Conservation (phyloP, 257 asterid species). For the Solanum etuberosum region DNA sequence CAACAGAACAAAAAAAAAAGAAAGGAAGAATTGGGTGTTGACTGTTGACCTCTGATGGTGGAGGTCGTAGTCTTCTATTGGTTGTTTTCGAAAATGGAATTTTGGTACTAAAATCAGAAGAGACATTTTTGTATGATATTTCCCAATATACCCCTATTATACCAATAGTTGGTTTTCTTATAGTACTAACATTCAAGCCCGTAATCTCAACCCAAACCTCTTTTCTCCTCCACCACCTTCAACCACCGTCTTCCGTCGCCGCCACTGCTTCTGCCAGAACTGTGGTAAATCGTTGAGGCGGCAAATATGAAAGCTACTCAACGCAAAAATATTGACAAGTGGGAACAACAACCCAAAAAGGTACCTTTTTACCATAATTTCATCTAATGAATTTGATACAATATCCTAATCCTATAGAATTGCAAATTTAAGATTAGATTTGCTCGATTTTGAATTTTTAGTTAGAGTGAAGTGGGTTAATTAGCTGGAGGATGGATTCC, state of each 20-base stretch:
- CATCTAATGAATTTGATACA: neutral
- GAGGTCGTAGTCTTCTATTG: neutral
- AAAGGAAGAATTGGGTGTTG: neutral
- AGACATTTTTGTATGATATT: neutral
- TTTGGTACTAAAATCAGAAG: neutral
- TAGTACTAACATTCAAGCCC: no score
- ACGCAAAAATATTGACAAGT: neutral
- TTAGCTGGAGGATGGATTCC: neutral
- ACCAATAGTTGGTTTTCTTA: neutral
- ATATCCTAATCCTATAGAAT: neutral
- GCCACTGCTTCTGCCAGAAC: neutral
- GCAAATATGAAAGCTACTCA: neutral
- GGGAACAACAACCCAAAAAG: neutral
- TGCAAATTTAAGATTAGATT: neutral
- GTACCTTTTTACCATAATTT: neutral
- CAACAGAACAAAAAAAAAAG: no score
- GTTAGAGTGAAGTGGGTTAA: neutral
- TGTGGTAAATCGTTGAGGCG: no score
- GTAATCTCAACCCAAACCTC: neutral
- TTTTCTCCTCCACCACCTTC: neutral
- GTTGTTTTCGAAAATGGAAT: neutral
- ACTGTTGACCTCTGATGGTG: neutral
- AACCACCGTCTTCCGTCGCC: neutral
- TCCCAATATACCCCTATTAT: neutral
- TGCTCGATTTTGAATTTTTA: neutral